phyloP scores from a whole-genome alignment of 2,329 filamentous ascomycete species.

The Leptographium radiaticola region DNA sequence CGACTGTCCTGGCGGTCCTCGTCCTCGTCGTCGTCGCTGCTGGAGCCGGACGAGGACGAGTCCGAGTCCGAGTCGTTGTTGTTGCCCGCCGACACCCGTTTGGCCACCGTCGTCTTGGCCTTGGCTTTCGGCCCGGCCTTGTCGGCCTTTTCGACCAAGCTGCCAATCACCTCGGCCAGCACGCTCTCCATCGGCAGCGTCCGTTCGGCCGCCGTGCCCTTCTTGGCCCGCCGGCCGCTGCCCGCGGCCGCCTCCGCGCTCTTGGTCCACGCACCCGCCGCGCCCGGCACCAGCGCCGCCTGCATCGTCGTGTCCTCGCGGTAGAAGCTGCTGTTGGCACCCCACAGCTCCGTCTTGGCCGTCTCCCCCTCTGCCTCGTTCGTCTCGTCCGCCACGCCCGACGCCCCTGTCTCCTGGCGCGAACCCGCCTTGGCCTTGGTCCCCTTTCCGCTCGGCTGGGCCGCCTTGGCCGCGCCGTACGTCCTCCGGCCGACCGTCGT shows the following conservation, averaged over 20 bases:
- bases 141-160: not conserved
- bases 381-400: not conserved
- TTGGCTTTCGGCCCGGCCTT: not conserved
- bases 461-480: conserved; percentile 4
- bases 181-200: not conserved
- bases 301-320: not conserved
- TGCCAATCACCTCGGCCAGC: not conserved
- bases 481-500: conserved; percentile 9
- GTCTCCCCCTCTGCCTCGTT: too few species aligned
- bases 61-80: not conserved
- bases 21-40: not conserved
- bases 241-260: not conserved
- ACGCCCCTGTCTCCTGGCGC: not conserved
- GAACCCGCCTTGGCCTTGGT: not conserved
- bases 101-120: not conserved
- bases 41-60: not conserved
- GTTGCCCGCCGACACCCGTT: not conserved
- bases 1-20: not conserved
- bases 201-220: not conserved
- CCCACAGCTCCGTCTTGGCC: not conserved
- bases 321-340: not conserved
- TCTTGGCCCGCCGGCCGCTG: not conserved
- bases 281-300: not conserved
- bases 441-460: not conserved
- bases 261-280: conserved; percentile 6